phyloP scores from a whole-genome alignment of 163 green algal species.

The Prototheca wickerhamii region DNA sequence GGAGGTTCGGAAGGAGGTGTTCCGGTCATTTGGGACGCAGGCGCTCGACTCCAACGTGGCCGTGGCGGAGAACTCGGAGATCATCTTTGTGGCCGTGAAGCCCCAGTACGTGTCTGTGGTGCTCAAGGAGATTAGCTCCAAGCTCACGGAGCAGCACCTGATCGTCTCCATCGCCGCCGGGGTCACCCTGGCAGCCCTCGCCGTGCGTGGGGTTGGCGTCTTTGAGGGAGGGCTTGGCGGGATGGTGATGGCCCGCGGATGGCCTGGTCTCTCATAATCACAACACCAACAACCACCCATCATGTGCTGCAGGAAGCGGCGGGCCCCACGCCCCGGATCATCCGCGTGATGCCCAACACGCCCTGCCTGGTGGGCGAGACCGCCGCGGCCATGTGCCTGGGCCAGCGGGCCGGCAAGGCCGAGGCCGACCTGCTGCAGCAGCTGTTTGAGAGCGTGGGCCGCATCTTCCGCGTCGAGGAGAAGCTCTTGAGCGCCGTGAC shows the following conservation, averaged over 20 bases:
- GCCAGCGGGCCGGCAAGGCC: slow-evolving; percentile 53
- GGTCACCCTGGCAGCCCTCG: slow-evolving; percentile 59
- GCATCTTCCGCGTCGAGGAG: slow-evolving; percentile 76
- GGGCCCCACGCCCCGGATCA: slow-evolving; percentile 46
- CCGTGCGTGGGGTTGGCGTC: slow-evolving; percentile 15
- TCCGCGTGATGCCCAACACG: slow-evolving; percentile 98
- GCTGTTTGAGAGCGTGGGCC: slow-evolving; percentile 77
- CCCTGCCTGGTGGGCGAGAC: slow-evolving; percentile 93
- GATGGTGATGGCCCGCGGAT: too few species aligned
- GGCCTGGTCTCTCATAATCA: too few species aligned
- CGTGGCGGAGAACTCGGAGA: slow-evolving; percentile 65
- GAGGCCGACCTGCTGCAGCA: slow-evolving; percentile 64
- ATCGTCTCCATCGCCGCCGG: slow-evolving; percentile 95
- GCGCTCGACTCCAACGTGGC: slow-evolving; percentile 57
- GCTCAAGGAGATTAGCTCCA: slow-evolving; percentile 55
- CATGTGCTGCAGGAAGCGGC: slow-evolving; percentile 45
- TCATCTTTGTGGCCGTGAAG: slow-evolving; percentile 94
- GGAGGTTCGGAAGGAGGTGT: slow-evolving; percentile 60
- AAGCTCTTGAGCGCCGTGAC: slow-evolving; percentile 90
- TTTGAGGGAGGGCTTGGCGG: neutral
- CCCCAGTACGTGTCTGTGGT: slow-evolving; percentile 76
- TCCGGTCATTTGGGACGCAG: slow-evolving; percentile 49
- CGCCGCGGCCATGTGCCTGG: slow-evolving; percentile 85
- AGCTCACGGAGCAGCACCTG: slow-evolving; percentile 49
- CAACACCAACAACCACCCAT: neutral